Evolutionary conservation across 2,329 filamentous ascomycete species (phyloP), one percentile per base, ranked within the genome.

Genomic region (Alternaria ethzedia): DNA sequence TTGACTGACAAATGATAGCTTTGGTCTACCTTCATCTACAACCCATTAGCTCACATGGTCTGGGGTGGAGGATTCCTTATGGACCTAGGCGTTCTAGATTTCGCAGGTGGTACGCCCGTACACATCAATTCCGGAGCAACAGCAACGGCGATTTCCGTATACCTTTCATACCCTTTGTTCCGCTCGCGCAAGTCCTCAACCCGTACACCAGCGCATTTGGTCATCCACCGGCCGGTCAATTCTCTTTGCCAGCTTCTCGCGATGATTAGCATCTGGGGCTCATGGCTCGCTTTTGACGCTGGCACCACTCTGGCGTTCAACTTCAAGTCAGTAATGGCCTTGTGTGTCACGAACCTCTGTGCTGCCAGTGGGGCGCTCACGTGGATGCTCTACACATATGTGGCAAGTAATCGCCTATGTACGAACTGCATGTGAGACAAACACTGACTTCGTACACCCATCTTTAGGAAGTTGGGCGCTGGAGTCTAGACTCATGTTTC

Each of bases 231-330:
- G 4, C 83, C 83, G 0, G 82, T 84, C 30, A 85, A 85, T 63
- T 81, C 82, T 6, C 78, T 85, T 45, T 83, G 79, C 63, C 83
- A 86, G 61, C 72, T 86, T 5, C 70, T 85, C 5, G 80, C 83
- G 3, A 74, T 85, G 71, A 81, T 85, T 57, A 83, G 82, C 58
- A 85, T 85, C 59, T 86, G 83, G 83, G 83, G 83, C 28, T 82
- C 83, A 1, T 86, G 83, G 83, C 75, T 85, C 8, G 83, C 84
- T 17, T 86, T 85, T 67, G 83, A 85, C 59, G 84, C 83, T 7
- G 83, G 83, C 8, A 85, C 83, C 1, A 84, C 82, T 0, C 74
- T 86, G 5, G 78, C 80, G 0, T 77, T 85, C 23, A 85, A 82
- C 69, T 85, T 85, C 76, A 84, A 85, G 64, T 82, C 81, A 11